Evolutionary conservation across 2,329 filamentous ascomycete genomes (phyloP), one percentile per base, ranked within the genome.

Genomic region (Fusarium sp.): DNA sequence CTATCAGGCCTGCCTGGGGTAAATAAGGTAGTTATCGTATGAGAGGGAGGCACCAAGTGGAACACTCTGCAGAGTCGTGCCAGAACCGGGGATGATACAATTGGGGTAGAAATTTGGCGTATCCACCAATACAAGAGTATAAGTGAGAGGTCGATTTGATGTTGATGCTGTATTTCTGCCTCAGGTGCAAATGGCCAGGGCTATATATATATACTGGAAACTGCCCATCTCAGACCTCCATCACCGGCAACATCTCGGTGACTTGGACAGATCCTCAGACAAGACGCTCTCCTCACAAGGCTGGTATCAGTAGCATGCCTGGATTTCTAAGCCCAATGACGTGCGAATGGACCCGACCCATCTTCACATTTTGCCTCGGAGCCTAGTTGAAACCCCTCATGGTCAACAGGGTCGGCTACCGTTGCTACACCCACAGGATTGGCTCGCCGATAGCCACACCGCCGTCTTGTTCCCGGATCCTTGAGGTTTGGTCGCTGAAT

Each of bases 291-390:
- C 27, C 24, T 49, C 49, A 35, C n/a, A 55, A 33, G 49, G 49
- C 49, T 22, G 20, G 17, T 20, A 35, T 56, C 22, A 35, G 31
- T 20, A 42, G n/a, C 35, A 29, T 12, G n/a, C 58, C 22, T 51
- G 58, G 58, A 61, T 61, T 61, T 33, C 53, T 51, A 70, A 55
- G 61, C 65, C 36, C 27, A 36, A 70, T 72, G 65, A 62, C 61
- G 69, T 70, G 69, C 57, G 31, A 62, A 53, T 16, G 40, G 44
- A 14, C 17, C 40, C 29, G 36, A 14, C 17, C 40, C 29, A 27
- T 60, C 31, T 40, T 44, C n/a, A 20, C 14, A 31, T 22, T 22
- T 17, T 22, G 22, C 24, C 44, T 35, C 22, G 14, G 53, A 56
- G 33, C 53, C 31, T 33, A 33, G 51, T 36, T 56, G 53, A 24